Conservation (phyloP, 257 asterid genomes). For the Solanum lycopersicoides region DNA sequence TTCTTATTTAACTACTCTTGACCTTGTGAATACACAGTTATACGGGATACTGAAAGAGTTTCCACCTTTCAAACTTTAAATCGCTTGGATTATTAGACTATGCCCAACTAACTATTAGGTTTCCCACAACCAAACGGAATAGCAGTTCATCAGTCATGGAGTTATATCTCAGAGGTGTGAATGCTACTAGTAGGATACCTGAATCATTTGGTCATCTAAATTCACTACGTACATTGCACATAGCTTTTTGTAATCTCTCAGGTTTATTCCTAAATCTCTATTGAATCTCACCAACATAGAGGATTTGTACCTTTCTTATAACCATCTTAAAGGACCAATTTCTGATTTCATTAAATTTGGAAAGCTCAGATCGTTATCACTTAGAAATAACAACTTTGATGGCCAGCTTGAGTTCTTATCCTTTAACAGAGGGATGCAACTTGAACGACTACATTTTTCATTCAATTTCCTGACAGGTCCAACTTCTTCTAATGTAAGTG, state of each 20-base stretch:
- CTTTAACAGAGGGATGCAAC: too few species aligned
- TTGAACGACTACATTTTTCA: too few species aligned
- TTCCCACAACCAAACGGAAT: neutral
- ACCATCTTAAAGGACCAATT: neutral
- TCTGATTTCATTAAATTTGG: neutral
- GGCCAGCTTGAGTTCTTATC: too few species aligned
- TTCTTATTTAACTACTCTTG: neutral
- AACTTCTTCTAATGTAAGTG: too few species aligned
- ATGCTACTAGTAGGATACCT: neutral
- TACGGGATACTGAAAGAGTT: too few species aligned
- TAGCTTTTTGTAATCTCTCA: neutral
- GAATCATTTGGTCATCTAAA: neutral
- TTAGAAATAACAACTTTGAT: neutral
- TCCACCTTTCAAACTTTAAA: too few species aligned
- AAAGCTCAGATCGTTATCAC: fast-evolving
- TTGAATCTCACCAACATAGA: slow-evolving; percentile 2
- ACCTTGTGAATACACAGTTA: fast-evolving
- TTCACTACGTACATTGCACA: neutral
- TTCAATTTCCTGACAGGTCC: too few species aligned
- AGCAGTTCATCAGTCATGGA: neutral
- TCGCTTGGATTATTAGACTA: fast-evolving
- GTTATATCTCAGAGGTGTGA: neutral
- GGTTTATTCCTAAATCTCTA: neutral
- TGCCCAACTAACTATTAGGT: neutral
- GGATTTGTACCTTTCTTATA: fast-evolving